Conservation (phyloP, 139 green algal genomes). For the Edaphochlamys debaryana region DNA sequence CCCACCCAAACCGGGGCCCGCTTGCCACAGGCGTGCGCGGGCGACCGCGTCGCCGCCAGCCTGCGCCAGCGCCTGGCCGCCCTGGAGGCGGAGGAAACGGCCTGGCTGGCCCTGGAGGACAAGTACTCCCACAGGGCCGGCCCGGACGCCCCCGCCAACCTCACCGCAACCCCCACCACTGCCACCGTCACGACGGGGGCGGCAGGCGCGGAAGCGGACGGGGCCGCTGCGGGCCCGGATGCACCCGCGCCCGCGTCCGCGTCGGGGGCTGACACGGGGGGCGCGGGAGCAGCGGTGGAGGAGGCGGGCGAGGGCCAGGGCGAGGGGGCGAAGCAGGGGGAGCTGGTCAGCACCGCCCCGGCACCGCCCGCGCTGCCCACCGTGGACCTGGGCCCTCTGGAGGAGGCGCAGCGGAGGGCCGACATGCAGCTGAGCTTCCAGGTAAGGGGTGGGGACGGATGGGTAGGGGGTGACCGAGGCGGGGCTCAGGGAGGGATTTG, state of each 20-base stretch:
- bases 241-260: too few species aligned
- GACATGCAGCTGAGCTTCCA: slow-evolving; percentile 23
- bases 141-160: too few species aligned
- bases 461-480: too few species aligned
- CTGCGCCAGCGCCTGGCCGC: background rate
- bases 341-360: too few species aligned
- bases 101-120: background rate
- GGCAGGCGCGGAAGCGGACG: too few species aligned
- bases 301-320: background rate
- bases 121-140: background rate
- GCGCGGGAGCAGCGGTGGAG: background rate
- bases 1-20: too few species aligned
- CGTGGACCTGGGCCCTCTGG: background rate
- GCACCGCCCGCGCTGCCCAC: background rate
- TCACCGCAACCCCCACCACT: too few species aligned
- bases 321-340: background rate
- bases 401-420: background rate
- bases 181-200: too few species aligned
- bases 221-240: too few species aligned
- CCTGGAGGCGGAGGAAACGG: slow-evolving; percentile 13
- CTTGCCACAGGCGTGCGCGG: too few species aligned
- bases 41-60: background rate
- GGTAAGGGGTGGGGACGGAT: background rate
- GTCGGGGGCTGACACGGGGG: too few species aligned
- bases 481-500: too few species aligned